Evolutionary conservation across 805 yeast genomes (phyloP).

Genomic region (Torulaspora indica): DNA sequence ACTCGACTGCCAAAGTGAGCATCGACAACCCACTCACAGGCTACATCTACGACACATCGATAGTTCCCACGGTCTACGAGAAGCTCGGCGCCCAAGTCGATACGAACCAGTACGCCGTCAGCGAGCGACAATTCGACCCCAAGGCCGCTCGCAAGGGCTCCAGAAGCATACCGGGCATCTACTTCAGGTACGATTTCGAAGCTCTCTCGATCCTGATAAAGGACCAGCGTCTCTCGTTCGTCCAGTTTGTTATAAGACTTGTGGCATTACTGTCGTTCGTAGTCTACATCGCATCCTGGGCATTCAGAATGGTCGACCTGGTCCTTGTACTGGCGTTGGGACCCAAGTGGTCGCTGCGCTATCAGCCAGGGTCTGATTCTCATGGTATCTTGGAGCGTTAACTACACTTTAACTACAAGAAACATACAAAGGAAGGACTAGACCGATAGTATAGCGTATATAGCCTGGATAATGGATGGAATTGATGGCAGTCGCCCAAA

Average conservation of each 20-base stretch:
- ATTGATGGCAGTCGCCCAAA: neutral
- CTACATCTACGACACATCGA: constrained; percentile 64
- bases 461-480: neutral
- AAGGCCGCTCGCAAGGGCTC: constrained; percentile 13
- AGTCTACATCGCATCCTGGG: constrained; percentile 63
- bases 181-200: constrained; percentile 81
- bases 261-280: constrained; percentile 83
- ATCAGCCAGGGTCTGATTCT: constrained; percentile 28
- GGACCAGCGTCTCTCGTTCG: constrained; percentile 71
- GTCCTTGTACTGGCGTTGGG: constrained; percentile 52
- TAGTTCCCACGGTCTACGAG: constrained; percentile 77
- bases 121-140: constrained; percentile 43
- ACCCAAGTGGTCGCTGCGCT: constrained; percentile 43
- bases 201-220: constrained; percentile 67
- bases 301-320: constrained; percentile 54
- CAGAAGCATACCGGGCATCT: constrained; percentile 64
- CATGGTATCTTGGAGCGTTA: constrained; percentile 26
- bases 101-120: constrained; percentile 81
- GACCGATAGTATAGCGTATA: neutral
- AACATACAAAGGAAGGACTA: neutral
- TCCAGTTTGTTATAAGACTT: constrained; percentile 69
- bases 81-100: constrained; percentile 67
- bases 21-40: constrained; percentile 47
- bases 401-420: neutral
- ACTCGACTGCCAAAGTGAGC: constrained; percentile 54